A percentile compares a stretch with the other conserved stretches of the same genome.
Evolutionary conservation across 345 rosid genomes (phyloP).

Genomic region (Moricandia arvensis): DNA sequence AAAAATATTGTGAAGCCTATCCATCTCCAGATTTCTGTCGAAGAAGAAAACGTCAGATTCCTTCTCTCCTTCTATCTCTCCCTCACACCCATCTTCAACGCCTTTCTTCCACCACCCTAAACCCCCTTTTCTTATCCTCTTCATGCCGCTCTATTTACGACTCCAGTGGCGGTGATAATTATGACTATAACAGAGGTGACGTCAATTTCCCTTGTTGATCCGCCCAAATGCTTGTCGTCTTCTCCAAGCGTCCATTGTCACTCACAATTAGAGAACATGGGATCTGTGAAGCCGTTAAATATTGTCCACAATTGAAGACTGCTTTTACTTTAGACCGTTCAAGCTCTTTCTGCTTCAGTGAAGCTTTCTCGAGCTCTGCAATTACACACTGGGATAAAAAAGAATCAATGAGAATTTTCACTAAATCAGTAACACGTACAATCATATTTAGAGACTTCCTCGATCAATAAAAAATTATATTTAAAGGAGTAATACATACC

Average conservation of each 20-base stretch:
- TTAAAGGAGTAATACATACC: background rate
- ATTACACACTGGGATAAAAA: background rate
- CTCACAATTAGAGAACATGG: background rate
- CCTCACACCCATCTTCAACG: no score
- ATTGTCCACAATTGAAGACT: background rate
- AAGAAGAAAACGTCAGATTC: background rate
- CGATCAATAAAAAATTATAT: no score
- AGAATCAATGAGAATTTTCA: background rate
- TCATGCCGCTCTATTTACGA: no score
- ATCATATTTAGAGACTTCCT: background rate
- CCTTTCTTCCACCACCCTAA: no score
- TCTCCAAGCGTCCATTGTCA: background rate
- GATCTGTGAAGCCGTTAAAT: background rate
- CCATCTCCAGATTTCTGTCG: background rate
- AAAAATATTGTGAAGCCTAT: background rate
- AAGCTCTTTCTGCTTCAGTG: background rate
- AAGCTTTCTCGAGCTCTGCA: background rate
- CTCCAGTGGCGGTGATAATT: background rate
- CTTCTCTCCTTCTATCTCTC: no score
- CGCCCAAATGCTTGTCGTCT: background rate
- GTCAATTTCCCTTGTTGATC: no score
- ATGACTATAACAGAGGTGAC: no score
- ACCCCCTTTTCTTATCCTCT: no score
- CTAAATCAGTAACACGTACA: background rate
- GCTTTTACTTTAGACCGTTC: background rate